These are phyloP conservation scores for Trichoderma atrobrunneum DNA, from an alignment of 2,329 filamentous ascomycete genomes.

Conservation along the genomic window DNA sequence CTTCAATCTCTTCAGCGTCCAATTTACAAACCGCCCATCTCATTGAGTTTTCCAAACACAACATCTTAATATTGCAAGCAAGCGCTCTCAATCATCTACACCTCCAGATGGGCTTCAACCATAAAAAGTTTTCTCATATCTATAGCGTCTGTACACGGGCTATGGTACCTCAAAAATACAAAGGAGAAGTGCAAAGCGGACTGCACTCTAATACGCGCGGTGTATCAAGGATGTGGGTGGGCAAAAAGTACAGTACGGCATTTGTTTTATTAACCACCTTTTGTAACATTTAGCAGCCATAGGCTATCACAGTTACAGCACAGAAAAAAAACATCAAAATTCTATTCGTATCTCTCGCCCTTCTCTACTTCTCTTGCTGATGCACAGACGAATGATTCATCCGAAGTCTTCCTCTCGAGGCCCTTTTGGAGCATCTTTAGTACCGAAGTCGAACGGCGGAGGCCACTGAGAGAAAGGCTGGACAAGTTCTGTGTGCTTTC, in stretches of 20 bases:
- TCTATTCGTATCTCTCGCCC: not conserved
- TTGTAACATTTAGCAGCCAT: constrained; percentile 4
- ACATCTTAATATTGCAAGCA: constrained; percentile 13
- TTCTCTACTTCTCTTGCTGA: constrained; percentile 21
- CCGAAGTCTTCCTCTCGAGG: constrained; percentile 14
- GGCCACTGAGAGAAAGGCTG: not conserved
- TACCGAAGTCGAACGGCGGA: not conserved
- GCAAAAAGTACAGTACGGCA: constrained; percentile 4
- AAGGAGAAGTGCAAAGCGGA: not conserved
- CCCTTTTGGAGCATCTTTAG: constrained; percentile 3
- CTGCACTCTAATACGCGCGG: not conserved
- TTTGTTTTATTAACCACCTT: not conserved
- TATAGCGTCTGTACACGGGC: not conserved
- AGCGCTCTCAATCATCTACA: constrained; percentile 10
- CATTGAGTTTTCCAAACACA: not conserved
- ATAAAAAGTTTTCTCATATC: not conserved
- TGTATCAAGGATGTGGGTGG: constrained; percentile 1
- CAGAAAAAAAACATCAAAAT: constrained; percentile 9
- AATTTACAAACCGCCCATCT: not conserved
- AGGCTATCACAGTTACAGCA: not conserved
- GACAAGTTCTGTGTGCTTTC: not conserved
- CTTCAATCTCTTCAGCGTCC: not conserved
- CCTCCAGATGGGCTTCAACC: not conserved
- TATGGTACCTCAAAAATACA: not conserved
- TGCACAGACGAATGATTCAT: constrained; percentile 24